Base-by-base conservation (phyloP, 345 rosid genomes). In the Lenwebbia sp. region DNA sequence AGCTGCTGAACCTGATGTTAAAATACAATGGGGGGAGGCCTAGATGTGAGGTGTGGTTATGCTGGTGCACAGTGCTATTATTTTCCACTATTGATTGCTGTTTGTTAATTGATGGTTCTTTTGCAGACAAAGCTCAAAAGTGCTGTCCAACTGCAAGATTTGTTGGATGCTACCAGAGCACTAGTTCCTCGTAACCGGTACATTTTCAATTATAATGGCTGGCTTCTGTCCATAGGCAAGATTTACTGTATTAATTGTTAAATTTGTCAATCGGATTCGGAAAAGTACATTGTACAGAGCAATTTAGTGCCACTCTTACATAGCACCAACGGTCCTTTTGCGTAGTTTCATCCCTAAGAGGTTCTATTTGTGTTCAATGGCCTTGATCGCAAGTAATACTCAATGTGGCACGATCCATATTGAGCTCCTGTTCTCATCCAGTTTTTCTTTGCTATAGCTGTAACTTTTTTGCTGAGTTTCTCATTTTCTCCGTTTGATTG, bases 11-110 rank as follows among this genome's bases (percentile, higher is more conserved):
- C 87, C 93, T 98, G 90, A 94, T 98, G 98, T 89, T 95, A 85
- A 98, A 98, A 90, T 98, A 98, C 91, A 96, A 98, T 89, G 99
- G 99, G 82, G 98, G 99, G 54, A 95, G 94, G 40, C 97, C 99
- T 83, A 92, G 99, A 91, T 88, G 92, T 84, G 99, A 98, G 96
- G 99, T 87, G 74, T 74, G 44, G 56, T 84, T 52, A 25, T 84
- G 26, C 13, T 75, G 30, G 52, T 60, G 81, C 76, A 49, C 62
- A 28, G 37, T 95, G 87, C 87, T 74, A 84, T 51, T 84, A 26
- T 11, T 83, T 75, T 87, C 75, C 37, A 37, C 37, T 76, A 50
- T 56, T 52, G 54, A 22, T 51, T 37, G 55, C 54, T 82, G 40
- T n/a, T 28, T 82, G 76, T 49, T 74, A 40, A 23, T 47, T 84